Base-by-base conservation (phyloP, 495 filamentous ascomycete genomes). In the Tricharina praecox region DNA sequence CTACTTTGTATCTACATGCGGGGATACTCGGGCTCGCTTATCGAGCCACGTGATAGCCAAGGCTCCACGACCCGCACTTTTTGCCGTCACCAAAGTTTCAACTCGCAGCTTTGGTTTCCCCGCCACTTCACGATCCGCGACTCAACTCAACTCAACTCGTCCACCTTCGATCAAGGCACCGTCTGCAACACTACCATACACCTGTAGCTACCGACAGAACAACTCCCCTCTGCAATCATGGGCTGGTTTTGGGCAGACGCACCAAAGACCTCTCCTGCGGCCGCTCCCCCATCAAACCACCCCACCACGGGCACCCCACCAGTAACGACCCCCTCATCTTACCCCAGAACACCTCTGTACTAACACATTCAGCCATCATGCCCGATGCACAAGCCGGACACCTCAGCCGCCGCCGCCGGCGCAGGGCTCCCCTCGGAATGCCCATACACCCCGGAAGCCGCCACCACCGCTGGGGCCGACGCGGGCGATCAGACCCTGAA, bases 241-340 rank as follows among this genome's bases (percentile, higher is more conserved):
- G 90, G 90, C 52, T 97, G 92, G 92, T 97, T 97, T 56, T 97
- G 90, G 90, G 82, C 86, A 65, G 86, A 97, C 53, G 61, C 74
- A 38, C 62, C 61, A 50, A 63, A 62, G 47, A 67, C 63, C 23
- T 45, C 60, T 38, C 54, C 56, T 53, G 52, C 63, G 40, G 54
- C 57, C 16, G 25, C 49, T 18, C 48, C 23, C 11, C 53, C 61
- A 45, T 45, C 60, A 53, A 50, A 48, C 51, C 50, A 63, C 47
- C 44, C 54, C 52, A 24, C 54, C 42, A 51, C 61, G 61, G 64
- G 62, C 36, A 61, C 66, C 38, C 79, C 77, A 61, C 85, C 87
- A 24, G 86, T 93, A 75, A n/a, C 35, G 34, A 37, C 40, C 42
- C 24, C 20, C 28, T 4, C 24, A 3, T 20, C 35, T 37, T 3